A percentile compares a stretch with the other conserved stretches of the same genome.
Conservation (phyloP, 345 rosid genomes). For the Draba incana region DNA sequence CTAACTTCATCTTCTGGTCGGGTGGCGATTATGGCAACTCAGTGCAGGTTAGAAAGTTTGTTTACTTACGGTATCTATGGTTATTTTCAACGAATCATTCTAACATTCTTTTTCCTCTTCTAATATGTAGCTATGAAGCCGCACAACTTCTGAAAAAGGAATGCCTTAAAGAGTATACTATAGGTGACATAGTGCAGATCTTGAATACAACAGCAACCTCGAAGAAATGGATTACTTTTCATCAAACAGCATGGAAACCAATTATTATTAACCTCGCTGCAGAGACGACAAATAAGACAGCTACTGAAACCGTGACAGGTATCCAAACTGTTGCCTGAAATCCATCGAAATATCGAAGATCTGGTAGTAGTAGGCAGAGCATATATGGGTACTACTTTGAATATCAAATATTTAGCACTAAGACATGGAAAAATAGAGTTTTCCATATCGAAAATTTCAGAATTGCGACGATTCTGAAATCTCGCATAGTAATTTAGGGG, state of each 20-base stretch:
- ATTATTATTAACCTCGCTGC: conserved; percentile 52
- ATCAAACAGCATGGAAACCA: conserved; percentile 83
- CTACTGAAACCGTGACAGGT: conserved; percentile 36
- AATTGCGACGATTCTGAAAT: conserved; percentile 31
- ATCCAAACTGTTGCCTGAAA: conserved; percentile 32
- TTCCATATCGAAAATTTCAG: conserved; percentile 37
- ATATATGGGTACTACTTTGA: conserved; percentile 22
- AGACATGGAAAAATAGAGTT: conserved; percentile 35
- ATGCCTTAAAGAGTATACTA: conserved; percentile 61
- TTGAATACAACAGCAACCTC: conserved; percentile 57
- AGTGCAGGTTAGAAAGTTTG: conserved; percentile 61
- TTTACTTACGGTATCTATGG: background rate
- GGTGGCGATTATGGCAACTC: conserved; percentile 57
- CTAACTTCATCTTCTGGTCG: conserved; percentile 61
- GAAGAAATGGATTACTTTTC: conserved; percentile 73
- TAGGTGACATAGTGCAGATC: conserved; percentile 72
- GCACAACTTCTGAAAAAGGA: conserved; percentile 58
- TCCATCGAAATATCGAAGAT: conserved; percentile 15
- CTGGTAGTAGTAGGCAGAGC: conserved; percentile 13
- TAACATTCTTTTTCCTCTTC: conserved; percentile 1
- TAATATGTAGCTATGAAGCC: conserved; percentile 70
- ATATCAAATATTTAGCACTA: conserved; percentile 16
- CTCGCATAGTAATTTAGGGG: background rate
- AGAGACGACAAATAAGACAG: conserved; percentile 39
- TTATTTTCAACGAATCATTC: background rate